Evolutionary conservation across 2,329 filamentous ascomycete genomes (phyloP).

Genomic region (Akanthomyces muscarius): DNA sequence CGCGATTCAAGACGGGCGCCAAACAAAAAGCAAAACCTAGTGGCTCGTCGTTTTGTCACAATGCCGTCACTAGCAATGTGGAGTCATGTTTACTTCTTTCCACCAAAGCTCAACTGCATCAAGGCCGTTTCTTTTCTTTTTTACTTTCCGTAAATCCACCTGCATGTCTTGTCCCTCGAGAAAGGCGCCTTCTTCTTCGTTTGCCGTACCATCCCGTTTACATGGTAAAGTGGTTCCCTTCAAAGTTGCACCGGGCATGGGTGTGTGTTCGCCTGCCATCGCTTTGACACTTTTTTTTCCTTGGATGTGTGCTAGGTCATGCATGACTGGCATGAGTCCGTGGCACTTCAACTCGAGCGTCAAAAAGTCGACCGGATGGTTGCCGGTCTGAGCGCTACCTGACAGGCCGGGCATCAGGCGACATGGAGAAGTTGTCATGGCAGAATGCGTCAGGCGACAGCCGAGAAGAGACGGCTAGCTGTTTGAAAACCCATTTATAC

Average conservation of each 20-base stretch:
- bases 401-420: not conserved
- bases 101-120: not conserved
- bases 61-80: not conserved
- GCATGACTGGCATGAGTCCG: not conserved
- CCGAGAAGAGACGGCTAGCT: not conserved
- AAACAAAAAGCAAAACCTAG: conserved; percentile 1
- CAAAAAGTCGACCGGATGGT: not conserved
- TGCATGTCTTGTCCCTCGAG: not conserved
- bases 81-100: conserved; percentile 9
- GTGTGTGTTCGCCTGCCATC: not conserved
- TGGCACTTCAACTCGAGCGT: not conserved
- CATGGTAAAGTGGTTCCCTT: not conserved
- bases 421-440: not conserved
- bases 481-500: not conserved
- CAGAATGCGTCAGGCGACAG: not conserved
- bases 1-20: not conserved
- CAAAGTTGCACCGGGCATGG: not conserved
- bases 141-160: not conserved
- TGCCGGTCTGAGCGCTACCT: conserved; percentile 12
- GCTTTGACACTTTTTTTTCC: conserved; percentile 10
- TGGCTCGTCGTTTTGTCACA: not conserved
- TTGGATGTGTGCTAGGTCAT: not conserved
- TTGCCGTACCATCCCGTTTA: not conserved
- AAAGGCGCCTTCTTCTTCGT: not conserved
- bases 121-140: not conserved